Evolutionary conservation across 805 yeast species (phyloP).

Genomic region (Zygoascus biomembranicola): DNA sequence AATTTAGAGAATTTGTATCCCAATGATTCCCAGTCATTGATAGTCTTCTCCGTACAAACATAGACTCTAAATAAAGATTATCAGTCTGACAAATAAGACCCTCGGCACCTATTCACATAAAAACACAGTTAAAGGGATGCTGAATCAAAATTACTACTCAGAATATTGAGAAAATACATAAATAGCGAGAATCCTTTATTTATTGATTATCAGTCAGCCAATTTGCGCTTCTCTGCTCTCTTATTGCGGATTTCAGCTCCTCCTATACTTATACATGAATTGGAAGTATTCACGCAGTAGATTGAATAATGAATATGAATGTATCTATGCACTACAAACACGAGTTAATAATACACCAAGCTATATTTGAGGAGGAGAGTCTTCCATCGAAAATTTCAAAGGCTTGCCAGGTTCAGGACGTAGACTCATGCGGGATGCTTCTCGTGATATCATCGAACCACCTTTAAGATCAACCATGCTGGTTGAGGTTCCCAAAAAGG

Average conservation of each 20-base stretch:
- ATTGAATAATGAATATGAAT: no score
- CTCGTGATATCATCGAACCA: conserved; percentile 8
- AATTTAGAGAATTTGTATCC: no score
- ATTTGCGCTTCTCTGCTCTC: not conserved
- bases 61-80: not conserved
- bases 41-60: no score
- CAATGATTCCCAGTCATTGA: no score
- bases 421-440: conserved; percentile 17
- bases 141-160: no score
- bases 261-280: not conserved
- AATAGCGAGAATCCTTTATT: not conserved
- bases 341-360: not conserved
- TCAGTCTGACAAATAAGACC: not conserved
- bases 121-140: no score
- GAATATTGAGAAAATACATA: not conserved
- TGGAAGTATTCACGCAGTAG: no score
- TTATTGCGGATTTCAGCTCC: not conserved
- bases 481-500: conserved; percentile 13
- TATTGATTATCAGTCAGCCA: not conserved
- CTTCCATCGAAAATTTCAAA: not conserved
- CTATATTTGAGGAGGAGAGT: not conserved
- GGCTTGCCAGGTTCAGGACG: conserved; percentile 4
- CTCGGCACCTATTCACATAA: not conserved
- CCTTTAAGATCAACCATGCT: conserved; percentile 17
- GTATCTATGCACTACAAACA: not conserved